Evolutionary conservation across 2,329 filamentous ascomycete species (phyloP).

Genomic region (Verticillium albo-atrum): DNA sequence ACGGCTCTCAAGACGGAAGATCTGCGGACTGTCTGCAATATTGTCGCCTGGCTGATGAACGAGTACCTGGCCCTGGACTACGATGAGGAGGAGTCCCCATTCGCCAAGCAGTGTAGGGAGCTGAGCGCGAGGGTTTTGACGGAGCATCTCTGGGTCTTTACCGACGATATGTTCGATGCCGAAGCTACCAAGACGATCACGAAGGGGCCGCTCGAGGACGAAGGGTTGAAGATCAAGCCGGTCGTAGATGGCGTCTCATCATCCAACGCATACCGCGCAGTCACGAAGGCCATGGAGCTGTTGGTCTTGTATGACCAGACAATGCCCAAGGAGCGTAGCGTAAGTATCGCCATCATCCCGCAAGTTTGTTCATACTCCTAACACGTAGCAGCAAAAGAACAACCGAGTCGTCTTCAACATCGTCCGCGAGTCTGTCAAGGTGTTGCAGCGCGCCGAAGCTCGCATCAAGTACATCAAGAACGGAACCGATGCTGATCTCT

Average conservation of each 20-base stretch:
- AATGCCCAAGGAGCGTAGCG: conserved; percentile 60
- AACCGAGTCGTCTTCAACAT: conserved; percentile 62
- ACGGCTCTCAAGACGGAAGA: conserved; percentile 41
- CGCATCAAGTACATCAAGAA: conserved; percentile 60
- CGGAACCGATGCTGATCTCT: conserved; percentile 74
- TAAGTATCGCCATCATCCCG: conserved; percentile 28
- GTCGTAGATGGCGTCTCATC: conserved; percentile 44
- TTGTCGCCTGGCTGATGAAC: conserved; percentile 53
- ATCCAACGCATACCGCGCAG: conserved; percentile 54
- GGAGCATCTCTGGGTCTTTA: conserved; percentile 54
- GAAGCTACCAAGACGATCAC: conserved; percentile 53
- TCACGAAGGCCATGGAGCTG: conserved; percentile 54
- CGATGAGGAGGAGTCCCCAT: conserved; percentile 51
- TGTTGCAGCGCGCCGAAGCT: conserved; percentile 71
- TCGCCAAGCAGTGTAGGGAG: conserved; percentile 49
- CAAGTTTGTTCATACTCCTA: not conserved
- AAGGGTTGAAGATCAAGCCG: conserved; percentile 45
- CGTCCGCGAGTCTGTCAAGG: conserved; percentile 83
- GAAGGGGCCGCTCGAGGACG: conserved; percentile 40
- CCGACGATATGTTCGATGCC: conserved; percentile 48
- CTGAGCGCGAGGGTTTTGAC: conserved; percentile 51
- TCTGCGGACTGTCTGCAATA: conserved; percentile 46
- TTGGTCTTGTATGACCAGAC: conserved; percentile 59
- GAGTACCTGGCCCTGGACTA: conserved; percentile 53
- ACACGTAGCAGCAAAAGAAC: conserved; percentile 36